Base-by-base conservation (phyloP, 2,329 filamentous ascomycete species). In the Tolypocladium sp. region DNA sequence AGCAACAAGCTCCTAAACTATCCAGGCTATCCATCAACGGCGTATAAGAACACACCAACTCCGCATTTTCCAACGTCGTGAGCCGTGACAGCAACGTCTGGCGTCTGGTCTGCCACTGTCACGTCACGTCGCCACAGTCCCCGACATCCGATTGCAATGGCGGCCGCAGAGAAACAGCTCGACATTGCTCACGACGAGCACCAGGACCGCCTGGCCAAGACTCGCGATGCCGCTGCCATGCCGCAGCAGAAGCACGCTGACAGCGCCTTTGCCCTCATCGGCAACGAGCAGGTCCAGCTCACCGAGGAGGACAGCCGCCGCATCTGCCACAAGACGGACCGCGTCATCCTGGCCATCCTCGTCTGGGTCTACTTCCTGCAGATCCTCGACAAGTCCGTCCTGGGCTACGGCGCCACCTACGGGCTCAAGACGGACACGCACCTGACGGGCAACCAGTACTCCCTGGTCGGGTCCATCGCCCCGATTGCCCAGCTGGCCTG, bases 291-390 rank as follows among this genome's bases (percentile, higher is more conserved):
- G 33, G 58, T 63, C 30, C 40, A 56, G 27, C 59, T 67, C 22
- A 62, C 62, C 12, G 65, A 66, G 20, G 61, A 64, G 15, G 65
- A 67, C 51, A 66, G 60, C 30, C 59, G 61, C 4, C 78, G 79
- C 12, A 86, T 88, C 61, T 77, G 80, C 33, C 77, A 76, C 49
- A 86, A 87, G 70, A 87, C 84, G 1, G 86, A 88, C 66, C 77
- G 75, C 55, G 76, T 77, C 35, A 84, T 89, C 58, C 75, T 88
- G 1, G 65, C 68, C 4, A 77, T 84, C 55, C 74, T 84, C 1
- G 67, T 81, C 55, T 83, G 81, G 81, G 79, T 83, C n/a, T 83
- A 83, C 67, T 83, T 84, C 65, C 73, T 84, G 15, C 80, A 83
- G 62, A 73, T 84, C 41, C 75, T 85, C n/a, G 82, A 85, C 70